A percentile compares a stretch with the other conserved stretches of the same genome.
Evolutionary conservation across 2,329 filamentous ascomycete genomes (phyloP).

Genomic region (Massarina eburnea): DNA sequence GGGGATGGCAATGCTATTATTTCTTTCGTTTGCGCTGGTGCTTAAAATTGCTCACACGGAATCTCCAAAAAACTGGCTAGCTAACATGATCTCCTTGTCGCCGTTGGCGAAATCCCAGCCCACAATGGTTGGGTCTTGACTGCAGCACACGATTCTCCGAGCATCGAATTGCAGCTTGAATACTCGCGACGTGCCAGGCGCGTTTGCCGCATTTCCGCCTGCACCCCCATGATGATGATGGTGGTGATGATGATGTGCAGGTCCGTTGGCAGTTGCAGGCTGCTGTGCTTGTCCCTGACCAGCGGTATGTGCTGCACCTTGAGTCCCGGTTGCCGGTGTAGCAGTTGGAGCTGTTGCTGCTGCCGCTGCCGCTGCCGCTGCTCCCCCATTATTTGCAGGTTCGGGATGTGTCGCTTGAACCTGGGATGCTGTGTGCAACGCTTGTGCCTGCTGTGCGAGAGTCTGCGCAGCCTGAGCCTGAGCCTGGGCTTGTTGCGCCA

Average conservation of each 20-base stretch:
- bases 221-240: conserved; percentile 36
- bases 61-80: conserved; percentile 72
- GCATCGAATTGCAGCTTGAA: conserved; percentile 98
- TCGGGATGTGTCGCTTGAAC: conserved; percentile 24
- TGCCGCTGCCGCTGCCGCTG: conserved; percentile 6
- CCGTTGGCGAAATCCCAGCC: conserved; percentile 97
- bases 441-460: conserved; percentile 39
- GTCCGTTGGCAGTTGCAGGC: conserved; percentile 16
- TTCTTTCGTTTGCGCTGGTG: no score
- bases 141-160: conserved; percentile 89
- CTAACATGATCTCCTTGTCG: conserved; percentile 77
- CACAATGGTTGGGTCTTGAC: conserved; percentile 86
- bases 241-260: conserved; percentile 23
- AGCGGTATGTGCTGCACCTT: conserved; percentile 7
- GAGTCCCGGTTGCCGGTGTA: not conserved
- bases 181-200: conserved; percentile 60
- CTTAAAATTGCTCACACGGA: conserved; percentile 19
- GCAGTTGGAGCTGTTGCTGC: conserved; percentile 10
- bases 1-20: no score
- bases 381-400: conserved; percentile 13
- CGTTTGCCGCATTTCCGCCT: conserved; percentile 24
- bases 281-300: conserved; percentile 18
- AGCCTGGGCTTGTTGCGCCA: conserved; percentile 41
- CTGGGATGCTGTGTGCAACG: conserved; percentile 39
- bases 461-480: conserved; percentile 38